Evolutionary conservation across 1,284 basidiomycete genomes (phyloP).

Genomic region (Mrakiaceae sp.): DNA sequence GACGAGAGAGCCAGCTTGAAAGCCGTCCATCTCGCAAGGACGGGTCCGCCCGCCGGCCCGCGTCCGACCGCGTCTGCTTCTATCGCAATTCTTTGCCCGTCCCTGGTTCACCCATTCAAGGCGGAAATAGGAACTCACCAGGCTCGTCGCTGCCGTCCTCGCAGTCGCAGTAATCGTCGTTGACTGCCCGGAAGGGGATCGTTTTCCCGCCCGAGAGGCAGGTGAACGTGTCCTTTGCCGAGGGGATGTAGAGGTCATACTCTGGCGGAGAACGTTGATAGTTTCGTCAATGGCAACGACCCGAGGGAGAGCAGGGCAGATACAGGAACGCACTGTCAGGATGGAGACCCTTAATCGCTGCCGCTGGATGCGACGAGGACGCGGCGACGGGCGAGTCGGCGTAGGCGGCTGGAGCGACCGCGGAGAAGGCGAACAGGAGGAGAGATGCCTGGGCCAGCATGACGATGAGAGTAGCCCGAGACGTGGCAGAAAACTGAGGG

Average conservation of each 20-base stretch:
- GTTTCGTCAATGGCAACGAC: background rate
- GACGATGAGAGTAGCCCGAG: too few species aligned
- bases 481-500: too few species aligned
- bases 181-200: conserved; percentile 59
- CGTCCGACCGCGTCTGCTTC: too few species aligned
- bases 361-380: background rate
- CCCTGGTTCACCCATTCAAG: too few species aligned
- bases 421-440: too few species aligned
- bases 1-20: too few species aligned
- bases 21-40: too few species aligned
- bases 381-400: too few species aligned
- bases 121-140: conserved; percentile 39
- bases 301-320: background rate
- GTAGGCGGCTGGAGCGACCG: too few species aligned
- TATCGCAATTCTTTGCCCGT: too few species aligned
- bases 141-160: conserved; percentile 88
- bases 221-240: conserved; percentile 21
- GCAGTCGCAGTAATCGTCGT: conserved; percentile 94
- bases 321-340: conserved; percentile 11
- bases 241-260: conserved; percentile 7
- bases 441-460: too few species aligned
- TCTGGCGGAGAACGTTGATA: background rate
- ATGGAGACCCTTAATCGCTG: conserved; percentile 16
- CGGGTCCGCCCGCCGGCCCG: too few species aligned
- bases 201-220: conserved; percentile 30